phyloP scores from a whole-genome alignment of 768 basidiomycete genomes.

The Psilocybe cyanescens region DNA sequence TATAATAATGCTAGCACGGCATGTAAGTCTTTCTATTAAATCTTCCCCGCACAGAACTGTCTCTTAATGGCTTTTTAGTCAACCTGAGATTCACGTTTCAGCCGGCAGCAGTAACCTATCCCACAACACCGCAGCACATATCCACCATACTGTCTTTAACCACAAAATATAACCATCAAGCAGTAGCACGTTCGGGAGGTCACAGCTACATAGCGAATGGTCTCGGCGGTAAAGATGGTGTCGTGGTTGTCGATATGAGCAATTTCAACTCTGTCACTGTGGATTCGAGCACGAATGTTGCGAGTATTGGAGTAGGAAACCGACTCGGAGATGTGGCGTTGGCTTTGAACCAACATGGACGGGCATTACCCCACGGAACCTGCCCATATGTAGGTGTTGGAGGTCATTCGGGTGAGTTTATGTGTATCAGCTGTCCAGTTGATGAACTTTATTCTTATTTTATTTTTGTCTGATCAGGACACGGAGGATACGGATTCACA shows the following conservation, averaged over 20 bases:
- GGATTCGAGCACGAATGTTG: constrained; percentile 29
- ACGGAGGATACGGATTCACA: constrained; percentile 29
- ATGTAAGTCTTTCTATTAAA: constrained; percentile 21
- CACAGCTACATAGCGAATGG: constrained; percentile 51
- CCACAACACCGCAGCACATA: constrained; percentile 33
- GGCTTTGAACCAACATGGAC: constrained; percentile 35
- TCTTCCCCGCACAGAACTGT: not conserved
- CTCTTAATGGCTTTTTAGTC: constrained; percentile 15
- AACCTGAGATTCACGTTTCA: constrained; percentile 32
- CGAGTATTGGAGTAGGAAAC: constrained; percentile 41
- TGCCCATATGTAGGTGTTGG: constrained; percentile 51
- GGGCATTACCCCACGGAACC: constrained; percentile 46
- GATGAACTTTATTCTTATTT: not conserved
- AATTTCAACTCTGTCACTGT: constrained; percentile 38
- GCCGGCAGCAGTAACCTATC: constrained; percentile 36
- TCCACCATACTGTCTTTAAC: constrained; percentile 37
- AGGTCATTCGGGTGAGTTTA: constrained; percentile 42
- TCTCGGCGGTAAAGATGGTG: constrained; percentile 42
- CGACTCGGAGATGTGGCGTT: constrained; percentile 41
- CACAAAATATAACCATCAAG: constrained; percentile 30
- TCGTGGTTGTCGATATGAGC: constrained; percentile 44
- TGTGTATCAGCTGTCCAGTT: not conserved
- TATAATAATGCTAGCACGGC: constrained; percentile 26
- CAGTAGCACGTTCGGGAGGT: constrained; percentile 48
- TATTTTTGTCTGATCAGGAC: constrained; percentile 14